phyloP scores from a whole-genome alignment of 2,329 filamentous ascomycete species.

The Cercospora zeina region DNA sequence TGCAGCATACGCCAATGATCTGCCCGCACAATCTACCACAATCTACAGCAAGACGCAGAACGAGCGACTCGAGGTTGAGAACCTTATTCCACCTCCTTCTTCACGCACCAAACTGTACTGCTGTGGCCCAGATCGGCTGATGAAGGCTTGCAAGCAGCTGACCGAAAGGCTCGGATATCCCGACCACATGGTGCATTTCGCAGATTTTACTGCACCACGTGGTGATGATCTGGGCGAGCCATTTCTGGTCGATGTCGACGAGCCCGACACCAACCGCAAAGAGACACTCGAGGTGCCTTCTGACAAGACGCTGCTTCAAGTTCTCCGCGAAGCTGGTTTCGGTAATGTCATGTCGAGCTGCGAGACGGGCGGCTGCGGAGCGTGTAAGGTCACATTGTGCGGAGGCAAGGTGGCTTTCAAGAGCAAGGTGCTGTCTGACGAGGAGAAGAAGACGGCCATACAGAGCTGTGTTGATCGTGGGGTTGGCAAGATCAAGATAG shows the following conservation, averaged over 20 bases:
- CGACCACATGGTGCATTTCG: constrained; percentile 59
- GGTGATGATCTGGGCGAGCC: constrained; percentile 56
- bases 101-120: constrained; percentile 57
- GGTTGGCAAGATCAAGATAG: constrained; percentile 37
- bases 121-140: constrained; percentile 61
- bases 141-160: constrained; percentile 51
- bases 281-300: constrained; percentile 50
- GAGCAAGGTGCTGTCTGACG: constrained; percentile 42
- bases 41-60: constrained; percentile 57
- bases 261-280: constrained; percentile 34
- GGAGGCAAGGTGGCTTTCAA: constrained; percentile 44
- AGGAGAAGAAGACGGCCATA: constrained; percentile 44
- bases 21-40: constrained; percentile 37
- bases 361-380: constrained; percentile 49
- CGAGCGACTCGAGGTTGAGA: constrained; percentile 54
- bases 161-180: constrained; percentile 49
- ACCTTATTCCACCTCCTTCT: constrained; percentile 46
- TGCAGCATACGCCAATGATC: constrained; percentile 55
- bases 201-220: constrained; percentile 55
- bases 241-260: constrained; percentile 58
- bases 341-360: constrained; percentile 46
- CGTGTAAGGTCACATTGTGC: constrained; percentile 46
- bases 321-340: constrained; percentile 47
- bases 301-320: constrained; percentile 46
- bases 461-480: constrained; percentile 43